Evolutionary conservation across 2,329 filamentous ascomycete genomes (phyloP).

Genomic region (Trichoderma harzianum): DNA sequence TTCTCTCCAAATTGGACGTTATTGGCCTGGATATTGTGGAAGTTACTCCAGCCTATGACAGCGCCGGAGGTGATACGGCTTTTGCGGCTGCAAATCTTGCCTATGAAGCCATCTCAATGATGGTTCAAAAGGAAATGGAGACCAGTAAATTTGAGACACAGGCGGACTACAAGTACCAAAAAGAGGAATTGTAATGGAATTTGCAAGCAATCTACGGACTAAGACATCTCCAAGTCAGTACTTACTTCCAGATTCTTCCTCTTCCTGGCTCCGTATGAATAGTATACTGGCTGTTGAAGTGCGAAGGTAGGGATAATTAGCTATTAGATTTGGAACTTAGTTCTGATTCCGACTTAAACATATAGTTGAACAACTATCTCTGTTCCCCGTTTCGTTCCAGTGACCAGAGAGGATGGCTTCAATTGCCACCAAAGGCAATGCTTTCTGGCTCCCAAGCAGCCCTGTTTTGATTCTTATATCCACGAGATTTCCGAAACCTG

Average conservation of each 20-base stretch:
- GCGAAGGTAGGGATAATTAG: not conserved
- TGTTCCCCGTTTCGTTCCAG: not conserved
- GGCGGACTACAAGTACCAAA: not conserved
- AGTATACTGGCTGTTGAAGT: not conserved
- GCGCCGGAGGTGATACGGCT: not conserved
- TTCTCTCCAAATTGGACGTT: not conserved
- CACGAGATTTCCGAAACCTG: not conserved
- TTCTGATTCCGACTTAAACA: not conserved
- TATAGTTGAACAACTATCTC: not conserved
- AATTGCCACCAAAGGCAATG: not conserved
- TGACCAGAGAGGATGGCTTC: not conserved
- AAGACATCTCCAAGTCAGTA: not conserved
- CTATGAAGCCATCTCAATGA: not conserved
- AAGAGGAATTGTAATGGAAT: not conserved
- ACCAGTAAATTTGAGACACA: not conserved
- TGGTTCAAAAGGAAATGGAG: not conserved
- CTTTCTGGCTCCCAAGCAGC: not conserved
- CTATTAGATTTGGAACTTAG: not conserved
- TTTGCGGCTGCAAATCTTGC: not conserved
- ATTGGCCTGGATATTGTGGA: not conserved
- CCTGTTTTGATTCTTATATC: too few relatives aligned
- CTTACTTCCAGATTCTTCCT: not conserved
- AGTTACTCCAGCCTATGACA: not conserved
- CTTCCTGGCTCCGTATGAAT: not conserved
- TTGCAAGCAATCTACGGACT: not conserved